Conservation (phyloP, 2,329 filamentous ascomycete species). For the Talaromyces sp. region DNA sequence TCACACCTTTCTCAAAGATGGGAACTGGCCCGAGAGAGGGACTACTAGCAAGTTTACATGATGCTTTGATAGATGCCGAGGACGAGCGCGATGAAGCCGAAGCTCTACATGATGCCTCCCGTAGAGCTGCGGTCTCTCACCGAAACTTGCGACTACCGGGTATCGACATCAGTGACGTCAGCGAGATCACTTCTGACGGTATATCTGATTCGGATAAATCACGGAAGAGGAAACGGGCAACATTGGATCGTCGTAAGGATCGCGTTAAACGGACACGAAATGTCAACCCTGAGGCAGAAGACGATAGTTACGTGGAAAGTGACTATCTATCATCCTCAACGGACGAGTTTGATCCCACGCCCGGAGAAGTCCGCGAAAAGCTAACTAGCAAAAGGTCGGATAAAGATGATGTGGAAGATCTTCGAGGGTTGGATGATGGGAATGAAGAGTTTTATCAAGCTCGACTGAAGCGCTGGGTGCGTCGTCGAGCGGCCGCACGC, state of each 20-base stretch:
- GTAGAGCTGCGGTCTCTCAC: slow-evolving; percentile 58
- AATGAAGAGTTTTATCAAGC: slow-evolving; percentile 76
- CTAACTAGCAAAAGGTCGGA: slow-evolving; percentile 24
- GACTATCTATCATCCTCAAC: slow-evolving; percentile 30
- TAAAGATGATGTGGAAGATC: slow-evolving; percentile 50
- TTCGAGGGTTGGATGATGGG: slow-evolving; percentile 76
- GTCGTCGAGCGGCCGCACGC: slow-evolving; percentile 59
- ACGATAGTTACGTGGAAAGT: slow-evolving; percentile 35
- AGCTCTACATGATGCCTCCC: slow-evolving; percentile 41
- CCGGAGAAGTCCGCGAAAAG: slow-evolving; percentile 27
- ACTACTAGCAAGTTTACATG: slow-evolving; percentile 66
- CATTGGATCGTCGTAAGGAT: slow-evolving; percentile 11
- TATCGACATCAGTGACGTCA: slow-evolving; percentile 55
- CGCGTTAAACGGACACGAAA: slow-evolving; percentile 11
- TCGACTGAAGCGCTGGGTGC: slow-evolving; percentile 72
- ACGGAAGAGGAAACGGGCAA: slow-evolving; percentile 37
- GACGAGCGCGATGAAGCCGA: slow-evolving; percentile 58
- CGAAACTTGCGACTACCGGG: slow-evolving; percentile 70
- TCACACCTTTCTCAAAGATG: slow-evolving; percentile 88
- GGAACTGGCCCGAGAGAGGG: slow-evolving; percentile 57
- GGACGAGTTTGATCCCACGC: slow-evolving; percentile 36
- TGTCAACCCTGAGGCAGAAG: slow-evolving; percentile 24
- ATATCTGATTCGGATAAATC: slow-evolving; percentile 5
- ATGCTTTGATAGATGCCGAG: slow-evolving; percentile 78
- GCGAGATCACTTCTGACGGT: slow-evolving; percentile 30